phyloP scores from a whole-genome alignment of 1,284 basidiomycete species.

The Mycena sp. region DNA sequence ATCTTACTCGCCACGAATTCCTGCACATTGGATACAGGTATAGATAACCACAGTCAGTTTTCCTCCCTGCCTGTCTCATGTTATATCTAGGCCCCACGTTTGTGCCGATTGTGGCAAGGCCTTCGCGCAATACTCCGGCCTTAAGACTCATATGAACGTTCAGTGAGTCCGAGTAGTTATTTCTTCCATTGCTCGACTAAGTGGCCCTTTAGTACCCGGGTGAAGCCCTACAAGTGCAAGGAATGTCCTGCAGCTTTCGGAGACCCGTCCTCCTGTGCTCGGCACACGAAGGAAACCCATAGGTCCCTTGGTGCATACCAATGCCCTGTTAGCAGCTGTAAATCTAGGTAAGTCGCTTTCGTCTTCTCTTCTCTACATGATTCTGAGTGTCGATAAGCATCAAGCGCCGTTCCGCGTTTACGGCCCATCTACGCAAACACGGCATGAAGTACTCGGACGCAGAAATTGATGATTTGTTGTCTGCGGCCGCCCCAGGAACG shows the following conservation, averaged over 20 bases:
- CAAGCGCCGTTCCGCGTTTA: constrained; percentile 68
- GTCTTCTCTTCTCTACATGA: background rate
- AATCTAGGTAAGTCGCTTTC: constrained; percentile 51
- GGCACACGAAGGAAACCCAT: constrained; percentile 70
- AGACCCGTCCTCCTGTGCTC: constrained; percentile 70
- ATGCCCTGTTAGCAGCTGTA: constrained; percentile 56
- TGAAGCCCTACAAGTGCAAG: constrained; percentile 61
- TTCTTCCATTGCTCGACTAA: constrained; percentile 4
- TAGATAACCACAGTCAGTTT: constrained; percentile 13
- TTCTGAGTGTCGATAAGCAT: constrained; percentile 51
- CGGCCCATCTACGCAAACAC: constrained; percentile 62
- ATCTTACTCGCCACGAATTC: constrained; percentile 59
- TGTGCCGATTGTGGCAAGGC: constrained; percentile 57
- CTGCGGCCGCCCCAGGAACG: background rate
- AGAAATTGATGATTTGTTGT: constrained; percentile 26
- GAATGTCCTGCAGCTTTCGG: constrained; percentile 60
- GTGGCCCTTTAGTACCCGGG: constrained; percentile 9
- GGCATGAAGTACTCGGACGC: constrained; percentile 33
- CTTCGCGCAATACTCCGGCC: constrained; percentile 63
- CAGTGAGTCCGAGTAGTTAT: constrained; percentile 55
- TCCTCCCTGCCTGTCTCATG: background rate
- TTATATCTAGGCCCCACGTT: constrained; percentile 49
- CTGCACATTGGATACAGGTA: constrained; percentile 60
- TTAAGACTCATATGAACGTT: constrained; percentile 66
- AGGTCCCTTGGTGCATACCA: constrained; percentile 47